Conservation (phyloP, 306 rosid species). For the Rosa lucieae region DNA sequence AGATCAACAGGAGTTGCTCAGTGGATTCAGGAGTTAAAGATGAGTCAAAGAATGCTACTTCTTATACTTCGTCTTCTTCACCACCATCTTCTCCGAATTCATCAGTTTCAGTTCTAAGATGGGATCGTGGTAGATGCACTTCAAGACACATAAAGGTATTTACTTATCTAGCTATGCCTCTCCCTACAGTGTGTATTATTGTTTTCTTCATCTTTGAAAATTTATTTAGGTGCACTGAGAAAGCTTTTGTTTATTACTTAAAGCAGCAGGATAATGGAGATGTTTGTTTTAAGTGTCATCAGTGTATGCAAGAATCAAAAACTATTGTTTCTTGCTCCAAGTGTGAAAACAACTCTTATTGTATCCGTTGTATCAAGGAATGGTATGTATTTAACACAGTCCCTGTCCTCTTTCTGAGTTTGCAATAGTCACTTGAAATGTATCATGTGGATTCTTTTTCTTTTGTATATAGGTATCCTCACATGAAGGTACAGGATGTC, state of each 20-base stretch:
- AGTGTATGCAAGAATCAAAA: constrained; percentile 57
- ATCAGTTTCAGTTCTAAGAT: constrained; percentile 10
- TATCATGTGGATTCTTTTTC: constrained; percentile 22
- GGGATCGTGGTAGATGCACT: background rate
- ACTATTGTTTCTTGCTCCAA: constrained; percentile 50
- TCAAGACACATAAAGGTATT: constrained; percentile 22
- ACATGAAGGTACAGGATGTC: constrained; percentile 50
- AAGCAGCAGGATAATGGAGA: constrained; percentile 45
- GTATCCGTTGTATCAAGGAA: constrained; percentile 55
- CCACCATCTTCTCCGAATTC: constrained; percentile 19
- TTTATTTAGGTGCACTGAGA: background rate
- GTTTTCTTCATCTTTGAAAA: background rate
- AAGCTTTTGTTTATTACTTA: constrained; percentile 15
- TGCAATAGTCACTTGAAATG: constrained; percentile 8
- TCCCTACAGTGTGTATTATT: constrained; percentile 8
- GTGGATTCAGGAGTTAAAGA: constrained; percentile 16
- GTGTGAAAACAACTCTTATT: constrained; percentile 59
- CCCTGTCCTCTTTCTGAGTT: background rate
- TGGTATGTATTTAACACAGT: constrained; percentile 46
- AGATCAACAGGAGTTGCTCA: constrained; percentile 8
- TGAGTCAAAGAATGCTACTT: constrained; percentile 5
- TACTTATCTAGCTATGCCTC: constrained; percentile 16
- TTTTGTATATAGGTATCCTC: constrained; percentile 55
- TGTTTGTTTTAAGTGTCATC: constrained; percentile 55
- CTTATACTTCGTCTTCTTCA: constrained; percentile 21